A percentile compares a stretch with the other conserved stretches of the same genome.
Evolutionary conservation across 495 filamentous ascomycete genomes (phyloP).

Genomic region (Parathielavia appendiculata): DNA sequence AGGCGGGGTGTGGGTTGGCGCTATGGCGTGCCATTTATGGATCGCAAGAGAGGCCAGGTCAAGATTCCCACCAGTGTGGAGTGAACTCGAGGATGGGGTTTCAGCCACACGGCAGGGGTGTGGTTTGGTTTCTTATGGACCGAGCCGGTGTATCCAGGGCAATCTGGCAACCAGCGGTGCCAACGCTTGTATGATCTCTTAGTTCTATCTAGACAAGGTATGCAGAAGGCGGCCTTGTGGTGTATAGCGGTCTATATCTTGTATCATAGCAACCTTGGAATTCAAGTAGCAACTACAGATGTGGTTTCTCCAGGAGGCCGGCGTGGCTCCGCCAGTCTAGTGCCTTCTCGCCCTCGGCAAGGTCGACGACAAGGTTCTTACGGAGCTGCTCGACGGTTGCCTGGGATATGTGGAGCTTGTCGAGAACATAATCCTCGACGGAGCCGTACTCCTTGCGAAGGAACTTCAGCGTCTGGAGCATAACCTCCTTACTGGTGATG

Average conservation of each 20-base stretch:
- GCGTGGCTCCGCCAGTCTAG: constrained; percentile 33
- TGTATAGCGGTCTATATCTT: background rate
- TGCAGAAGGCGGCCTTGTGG: background rate
- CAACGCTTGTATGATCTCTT: constrained; percentile 4
- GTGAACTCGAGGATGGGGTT: constrained; percentile 3
- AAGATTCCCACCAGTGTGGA: constrained; percentile 46
- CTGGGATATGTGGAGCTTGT: constrained; percentile 47
- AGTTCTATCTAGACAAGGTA: background rate
- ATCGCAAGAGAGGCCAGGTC: constrained; percentile 42
- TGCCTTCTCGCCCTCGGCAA: constrained; percentile 22
- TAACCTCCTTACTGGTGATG: constrained; percentile 43
- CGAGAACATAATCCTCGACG: constrained; percentile 50
- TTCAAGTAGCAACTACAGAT: background rate
- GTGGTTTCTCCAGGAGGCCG: constrained; percentile 12
- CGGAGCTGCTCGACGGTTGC: constrained; percentile 47
- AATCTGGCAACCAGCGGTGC: too few relatives aligned
- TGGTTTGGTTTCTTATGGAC: background rate
- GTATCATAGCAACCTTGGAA: background rate
- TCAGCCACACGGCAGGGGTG: background rate
- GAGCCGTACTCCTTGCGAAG: constrained; percentile 51
- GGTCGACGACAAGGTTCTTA: constrained; percentile 42
- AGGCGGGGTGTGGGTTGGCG: constrained; percentile 54
- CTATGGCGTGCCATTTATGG: constrained; percentile 48
- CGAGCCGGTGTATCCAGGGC: background rate
- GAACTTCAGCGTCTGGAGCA: constrained; percentile 49